Percentiles rank a stretch among this genome's conserved stretches.
These are phyloP conservation scores for Tricholoma flavovirens DNA, from an alignment of 768 basidiomycete species.

Conservation along the genomic window DNA sequence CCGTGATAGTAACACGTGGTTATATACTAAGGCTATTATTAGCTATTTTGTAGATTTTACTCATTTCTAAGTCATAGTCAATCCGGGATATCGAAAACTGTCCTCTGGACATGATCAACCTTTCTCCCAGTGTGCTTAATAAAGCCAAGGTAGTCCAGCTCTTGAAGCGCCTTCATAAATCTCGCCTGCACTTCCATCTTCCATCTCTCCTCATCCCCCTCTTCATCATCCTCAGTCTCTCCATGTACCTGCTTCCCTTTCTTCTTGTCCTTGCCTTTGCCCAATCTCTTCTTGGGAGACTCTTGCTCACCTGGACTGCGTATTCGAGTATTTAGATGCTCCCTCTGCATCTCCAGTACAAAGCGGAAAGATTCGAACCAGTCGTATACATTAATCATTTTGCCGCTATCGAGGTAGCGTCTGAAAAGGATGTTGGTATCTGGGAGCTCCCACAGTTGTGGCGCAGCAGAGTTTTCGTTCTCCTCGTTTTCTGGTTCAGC, in stretches of 20 bases:
- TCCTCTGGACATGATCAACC: slow-evolving; percentile 67
- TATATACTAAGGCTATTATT: no score
- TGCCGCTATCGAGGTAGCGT: slow-evolving; percentile 73
- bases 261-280: slow-evolving; percentile 17
- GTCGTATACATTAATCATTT: slow-evolving; percentile 82
- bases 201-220: slow-evolving; percentile 34
- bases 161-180: slow-evolving; percentile 75
- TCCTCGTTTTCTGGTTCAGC: slow-evolving; percentile 13
- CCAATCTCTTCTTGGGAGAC: slow-evolving; percentile 13
- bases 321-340: slow-evolving; percentile 17
- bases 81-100: slow-evolving; percentile 52
- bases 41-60: no score
- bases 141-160: slow-evolving; percentile 76
- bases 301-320: background rate
- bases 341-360: slow-evolving; percentile 57
- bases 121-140: slow-evolving; percentile 77
- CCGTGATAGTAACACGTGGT: no score
- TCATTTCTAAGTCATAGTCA: no score
- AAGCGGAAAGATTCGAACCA: slow-evolving; percentile 78
- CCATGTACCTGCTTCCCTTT: slow-evolving; percentile 20
- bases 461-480: slow-evolving; percentile 1
- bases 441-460: slow-evolving; percentile 48
- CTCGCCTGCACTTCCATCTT: slow-evolving; percentile 65
- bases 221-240: slow-evolving; percentile 21
- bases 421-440: slow-evolving; percentile 74